A percentile compares a stretch with the other conserved stretches of the same genome.
Conservation (phyloP, 2,329 filamentous ascomycete genomes). For the Colletotrichum melonis region DNA sequence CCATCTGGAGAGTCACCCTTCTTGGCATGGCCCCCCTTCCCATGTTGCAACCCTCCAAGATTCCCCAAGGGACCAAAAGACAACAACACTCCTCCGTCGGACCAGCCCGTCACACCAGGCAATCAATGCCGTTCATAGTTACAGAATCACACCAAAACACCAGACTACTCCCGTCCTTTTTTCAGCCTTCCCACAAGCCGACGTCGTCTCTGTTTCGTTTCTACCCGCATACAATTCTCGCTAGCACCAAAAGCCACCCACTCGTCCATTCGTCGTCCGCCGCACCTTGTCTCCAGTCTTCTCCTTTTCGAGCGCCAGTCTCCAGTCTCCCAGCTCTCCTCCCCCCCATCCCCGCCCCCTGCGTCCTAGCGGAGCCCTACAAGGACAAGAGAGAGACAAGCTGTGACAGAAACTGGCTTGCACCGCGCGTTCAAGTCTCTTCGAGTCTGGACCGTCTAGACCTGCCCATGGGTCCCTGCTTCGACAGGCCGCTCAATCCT, state of each 20-base stretch:
- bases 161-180: not conserved
- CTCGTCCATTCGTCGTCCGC: not conserved
- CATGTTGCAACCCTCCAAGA: constrained; percentile 1
- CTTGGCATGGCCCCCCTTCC: constrained; percentile 12
- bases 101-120: constrained; percentile 17
- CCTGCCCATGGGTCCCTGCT: constrained; percentile 22
- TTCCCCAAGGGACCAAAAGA: not conserved
- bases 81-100: constrained; percentile 6
- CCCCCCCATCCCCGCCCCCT: constrained; percentile 22
- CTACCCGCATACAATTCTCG: constrained; percentile 7
- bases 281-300: constrained; percentile 9
- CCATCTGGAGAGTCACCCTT: constrained; percentile 15
- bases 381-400: constrained; percentile 31
- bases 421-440: constrained; percentile 30
- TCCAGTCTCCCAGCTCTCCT: not conserved
- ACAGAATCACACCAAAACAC: not conserved
- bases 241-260: constrained; percentile 13
- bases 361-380: constrained; percentile 29
- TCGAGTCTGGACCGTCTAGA: constrained; percentile 23
- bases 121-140: constrained; percentile 22
- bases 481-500: constrained; percentile 19
- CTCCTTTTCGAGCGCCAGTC: not conserved
- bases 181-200: constrained; percentile 15
- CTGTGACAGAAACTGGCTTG: constrained; percentile 22
- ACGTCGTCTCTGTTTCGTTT: constrained; percentile 31